Evolutionary conservation across 352 stramenopile species (phyloP), one percentile per base, ranked within the genome.

Genomic region (Pythium biforme): DNA sequence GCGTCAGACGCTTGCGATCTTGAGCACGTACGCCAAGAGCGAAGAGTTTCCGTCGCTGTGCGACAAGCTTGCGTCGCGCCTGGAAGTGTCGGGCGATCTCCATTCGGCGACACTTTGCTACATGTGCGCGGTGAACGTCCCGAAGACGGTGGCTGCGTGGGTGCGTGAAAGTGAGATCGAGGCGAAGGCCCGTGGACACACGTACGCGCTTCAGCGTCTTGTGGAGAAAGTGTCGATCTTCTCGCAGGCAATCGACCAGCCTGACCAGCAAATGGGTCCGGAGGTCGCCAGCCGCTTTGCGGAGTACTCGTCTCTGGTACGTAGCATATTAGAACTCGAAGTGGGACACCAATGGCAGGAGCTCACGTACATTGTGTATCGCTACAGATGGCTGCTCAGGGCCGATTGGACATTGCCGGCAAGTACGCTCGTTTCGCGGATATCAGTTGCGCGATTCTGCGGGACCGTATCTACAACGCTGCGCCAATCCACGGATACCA

Each of bases 141-240:
- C 91, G 64, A 95, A 95, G 74, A 94, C 83, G 0, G 86, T 95
- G 37, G 78, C 71, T 45, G 87, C 95, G 3, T 94, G 85, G 79
- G 95, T 97, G 64, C 97, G 95, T 79, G 92, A 96, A 68, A 86
- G 81, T 52, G 83, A 97, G 48, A 63, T 92, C 22, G 76, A 96
- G 55, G 66, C 79, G 58, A 83, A 79, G 31, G 83, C 82, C 20
- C 73, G 79, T 14, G 79, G 81, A 11, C 72, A 85, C 66, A 86
- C 92, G 5, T 68, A 89, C 62, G 92, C 92, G 11, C 82, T 99
- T 15, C 95, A 99, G 64, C 86, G 97, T 40, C 95, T 99, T 59
- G 92, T 98, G n/a, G 90, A 98, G 69, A 98, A 98, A 74, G 90
- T 98, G 3, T 96, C 93, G 56, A 88, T 98, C 41, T 98, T 98